Base-by-base conservation (phyloP, 2,329 filamentous ascomycete genomes). In the Teratosphaeriaceae sp. region DNA sequence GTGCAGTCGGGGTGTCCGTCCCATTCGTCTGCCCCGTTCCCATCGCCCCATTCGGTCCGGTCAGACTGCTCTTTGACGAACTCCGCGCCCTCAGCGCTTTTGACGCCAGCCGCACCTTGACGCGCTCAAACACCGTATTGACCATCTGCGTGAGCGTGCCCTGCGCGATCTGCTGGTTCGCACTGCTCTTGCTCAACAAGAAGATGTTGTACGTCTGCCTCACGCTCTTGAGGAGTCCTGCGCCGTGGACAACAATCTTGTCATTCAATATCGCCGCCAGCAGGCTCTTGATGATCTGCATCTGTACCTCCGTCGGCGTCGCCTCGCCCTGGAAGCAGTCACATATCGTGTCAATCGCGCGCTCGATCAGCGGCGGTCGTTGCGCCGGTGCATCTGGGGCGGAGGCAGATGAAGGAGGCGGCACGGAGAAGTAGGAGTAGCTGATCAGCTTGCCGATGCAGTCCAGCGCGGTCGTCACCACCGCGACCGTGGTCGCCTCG, bases 161-260 rank as follows among this genome's bases (percentile, higher is more conserved):
- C 64, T 98, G 94, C 1, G 94, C 94, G 38, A 97, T 87, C 65
- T 95, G 89, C 70, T 98, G 92, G 63, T 97, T 98, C 44, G 88
- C 80, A 50, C 84, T 94, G 51, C 84, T 95, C 61, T 92, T 88
- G 53, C 90, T 97, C 39, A 97, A 79, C 47, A 98, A 75, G 65
- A 98, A 98, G 55, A 98, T 94, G 70, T 98, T 98, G 74, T 98
- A 98, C 45, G 96, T 94, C 66, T 97, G 88, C 55, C 92, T 85
- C 52, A 98, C 88, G 42, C 92, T 90, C 71, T 98, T 98, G 52
- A 98, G 75, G 49, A 98, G 75, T 50, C 92, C 94, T 27, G 92
- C 90, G 46, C 92, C 92, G 64, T 98, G 92, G 2, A 98, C 94
- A 33, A 98, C 88, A 52, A 97, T 95, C 70, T 97, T 98, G 71